Conservation (phyloP, 1,284 basidiomycete genomes). For the Rhodotorula sp. region DNA sequence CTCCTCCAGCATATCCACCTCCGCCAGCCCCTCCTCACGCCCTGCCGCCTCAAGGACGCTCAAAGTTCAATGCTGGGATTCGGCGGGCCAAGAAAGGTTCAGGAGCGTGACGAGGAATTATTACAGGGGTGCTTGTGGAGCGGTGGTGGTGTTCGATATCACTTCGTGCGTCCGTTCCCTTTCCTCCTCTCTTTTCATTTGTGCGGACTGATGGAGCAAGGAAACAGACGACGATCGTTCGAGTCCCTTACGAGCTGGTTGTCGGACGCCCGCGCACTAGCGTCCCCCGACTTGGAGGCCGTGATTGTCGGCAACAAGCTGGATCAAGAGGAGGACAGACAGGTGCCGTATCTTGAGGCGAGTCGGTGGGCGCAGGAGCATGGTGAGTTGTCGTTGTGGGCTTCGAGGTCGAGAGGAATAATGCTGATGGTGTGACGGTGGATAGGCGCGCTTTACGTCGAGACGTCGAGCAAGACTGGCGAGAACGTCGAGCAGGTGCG, state of each 20-base stretch:
- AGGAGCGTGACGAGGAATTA: constrained; percentile 96
- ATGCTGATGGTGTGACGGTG: not conserved
- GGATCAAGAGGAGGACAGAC: constrained; percentile 86
- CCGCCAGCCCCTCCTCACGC: constrained; percentile 27
- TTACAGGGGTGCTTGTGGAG: constrained; percentile 92
- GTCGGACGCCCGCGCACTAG: constrained; percentile 83
- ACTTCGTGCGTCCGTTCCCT: constrained; percentile 52
- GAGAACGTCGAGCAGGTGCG: constrained; percentile 71
- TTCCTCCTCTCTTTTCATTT: too few species aligned
- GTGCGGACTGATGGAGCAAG: not conserved
- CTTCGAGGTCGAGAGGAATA: not conserved
- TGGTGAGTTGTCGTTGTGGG: constrained; percentile 54
- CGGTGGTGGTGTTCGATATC: constrained; percentile 90
- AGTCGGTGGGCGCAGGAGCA: constrained; percentile 93
- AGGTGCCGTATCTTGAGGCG: constrained; percentile 92
- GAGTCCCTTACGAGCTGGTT: constrained; percentile 66
- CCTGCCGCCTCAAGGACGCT: constrained; percentile 38
- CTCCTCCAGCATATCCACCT: not conserved
- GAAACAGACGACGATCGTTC: constrained; percentile 41
- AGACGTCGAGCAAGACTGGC: constrained; percentile 86
- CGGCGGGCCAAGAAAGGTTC: constrained; percentile 78
- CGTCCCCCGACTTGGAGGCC: constrained; percentile 77
- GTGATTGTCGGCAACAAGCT: constrained; percentile 95
- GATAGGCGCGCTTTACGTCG: constrained; percentile 83
- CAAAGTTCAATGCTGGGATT: constrained; percentile 79